A percentile compares a stretch with the other conserved stretches of the same genome.
phyloP scores from a whole-genome alignment of 2,329 filamentous ascomycete species.

The Aspergillus ibericus region DNA sequence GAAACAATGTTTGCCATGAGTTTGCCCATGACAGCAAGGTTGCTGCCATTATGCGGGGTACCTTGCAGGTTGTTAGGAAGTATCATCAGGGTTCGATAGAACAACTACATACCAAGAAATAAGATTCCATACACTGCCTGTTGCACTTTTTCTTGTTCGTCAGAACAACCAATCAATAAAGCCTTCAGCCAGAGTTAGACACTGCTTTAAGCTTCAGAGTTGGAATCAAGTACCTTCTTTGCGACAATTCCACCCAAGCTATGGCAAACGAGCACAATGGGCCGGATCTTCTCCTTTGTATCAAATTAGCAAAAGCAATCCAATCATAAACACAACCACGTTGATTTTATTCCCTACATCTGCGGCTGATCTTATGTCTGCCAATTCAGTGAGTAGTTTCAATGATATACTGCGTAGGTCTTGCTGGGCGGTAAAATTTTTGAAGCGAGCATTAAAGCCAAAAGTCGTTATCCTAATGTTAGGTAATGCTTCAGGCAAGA shows the following conservation, averaged over 20 bases:
- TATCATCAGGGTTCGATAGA: neutral
- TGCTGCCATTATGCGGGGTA: conserved; percentile 7
- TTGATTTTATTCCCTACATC: neutral
- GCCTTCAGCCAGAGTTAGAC: neutral
- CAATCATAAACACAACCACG: neutral
- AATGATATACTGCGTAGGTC: conserved; percentile 7
- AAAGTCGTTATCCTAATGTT: conserved; percentile 15
- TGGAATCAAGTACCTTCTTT: conserved; percentile 7
- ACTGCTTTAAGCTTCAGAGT: neutral
- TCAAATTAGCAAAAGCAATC: neutral
- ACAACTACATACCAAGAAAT: conserved; percentile 7
- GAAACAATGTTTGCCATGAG: conserved; percentile 8
- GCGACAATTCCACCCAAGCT: conserved; percentile 12
- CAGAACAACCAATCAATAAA: conserved; percentile 7
- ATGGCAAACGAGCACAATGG: conserved; percentile 9
- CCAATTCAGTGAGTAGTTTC: conserved; percentile 5
- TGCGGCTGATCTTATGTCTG: neutral
- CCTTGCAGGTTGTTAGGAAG: conserved; percentile 2
- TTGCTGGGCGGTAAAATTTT: conserved; percentile 3
- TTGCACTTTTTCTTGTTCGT: conserved; percentile 6
- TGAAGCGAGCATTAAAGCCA: conserved; percentile 9
- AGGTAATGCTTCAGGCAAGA: conserved; percentile 10
- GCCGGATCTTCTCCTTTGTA: conserved; percentile 2
- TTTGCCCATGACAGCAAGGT: conserved; percentile 7
- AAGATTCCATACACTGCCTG: conserved; percentile 6